Conservation (phyloP, 2,329 filamentous ascomycete genomes). For the Aspergillus felis region DNA sequence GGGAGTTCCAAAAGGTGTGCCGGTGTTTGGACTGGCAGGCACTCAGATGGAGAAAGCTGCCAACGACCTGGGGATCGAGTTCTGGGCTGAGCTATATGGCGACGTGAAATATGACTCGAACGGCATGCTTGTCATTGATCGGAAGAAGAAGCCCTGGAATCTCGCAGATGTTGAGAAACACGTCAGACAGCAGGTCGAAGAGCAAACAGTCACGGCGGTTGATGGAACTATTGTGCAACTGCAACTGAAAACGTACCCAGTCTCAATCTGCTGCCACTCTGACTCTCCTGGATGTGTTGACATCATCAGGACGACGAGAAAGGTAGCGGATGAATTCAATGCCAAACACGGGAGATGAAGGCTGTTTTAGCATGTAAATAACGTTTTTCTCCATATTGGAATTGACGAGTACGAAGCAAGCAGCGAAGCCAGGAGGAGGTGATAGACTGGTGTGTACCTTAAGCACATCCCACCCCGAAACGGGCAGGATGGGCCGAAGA, state of each 20-base stretch:
- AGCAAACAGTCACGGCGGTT: constrained; percentile 39
- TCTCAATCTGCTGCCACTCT: constrained; percentile 47
- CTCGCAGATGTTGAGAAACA: constrained; percentile 39
- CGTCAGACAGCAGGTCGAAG: constrained; percentile 41
- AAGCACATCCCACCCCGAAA: too few relatives aligned
- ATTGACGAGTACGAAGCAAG: background rate
- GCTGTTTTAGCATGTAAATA: background rate
- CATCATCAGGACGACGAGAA: constrained; percentile 40
- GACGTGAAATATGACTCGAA: constrained; percentile 55
- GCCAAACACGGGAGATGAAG: background rate
- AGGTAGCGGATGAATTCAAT: constrained; percentile 43
- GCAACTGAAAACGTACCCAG: constrained; percentile 39
- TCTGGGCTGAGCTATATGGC: constrained; percentile 53
- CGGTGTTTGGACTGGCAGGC: constrained; percentile 53
- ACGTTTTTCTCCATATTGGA: background rate
- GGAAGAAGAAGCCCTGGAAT: constrained; percentile 54
- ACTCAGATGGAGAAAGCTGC: constrained; percentile 54
- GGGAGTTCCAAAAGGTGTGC: constrained; percentile 49
- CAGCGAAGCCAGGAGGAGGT: too few relatives aligned
- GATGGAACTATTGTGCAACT: constrained; percentile 39
- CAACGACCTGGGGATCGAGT: constrained; percentile 50
- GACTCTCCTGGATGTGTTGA: constrained; percentile 46
- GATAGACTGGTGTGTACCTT: too few relatives aligned
- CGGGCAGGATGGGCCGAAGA: too few relatives aligned
- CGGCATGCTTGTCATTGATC: constrained; percentile 52